These are phyloP conservation scores for Piper betle DNA, from an alignment of 164 flowering plant genomes.

Conservation along the genomic window DNA sequence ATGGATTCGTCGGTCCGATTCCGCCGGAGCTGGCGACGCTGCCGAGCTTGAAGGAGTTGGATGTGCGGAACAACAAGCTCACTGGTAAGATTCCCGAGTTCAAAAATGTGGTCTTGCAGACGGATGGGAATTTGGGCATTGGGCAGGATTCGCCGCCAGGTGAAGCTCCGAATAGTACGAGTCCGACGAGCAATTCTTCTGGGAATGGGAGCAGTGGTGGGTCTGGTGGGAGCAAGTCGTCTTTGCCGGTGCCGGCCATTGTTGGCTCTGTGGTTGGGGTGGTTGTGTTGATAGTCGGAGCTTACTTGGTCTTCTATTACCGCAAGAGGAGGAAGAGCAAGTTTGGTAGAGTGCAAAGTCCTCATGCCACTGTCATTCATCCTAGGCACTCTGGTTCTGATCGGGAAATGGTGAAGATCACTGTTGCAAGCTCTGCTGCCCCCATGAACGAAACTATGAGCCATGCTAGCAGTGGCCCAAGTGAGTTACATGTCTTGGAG, in stretches of 20 bases:
- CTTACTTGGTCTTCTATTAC: constrained; percentile 21
- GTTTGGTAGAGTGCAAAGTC: constrained; percentile 35
- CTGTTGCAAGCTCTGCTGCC: constrained; percentile 41
- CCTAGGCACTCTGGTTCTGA: constrained; percentile 59
- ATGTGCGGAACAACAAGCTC: constrained; percentile 56
- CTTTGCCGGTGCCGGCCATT: constrained; percentile 14
- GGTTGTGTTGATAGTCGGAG: constrained; percentile 18
- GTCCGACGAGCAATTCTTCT: neutral
- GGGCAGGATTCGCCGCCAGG: constrained; percentile 33
- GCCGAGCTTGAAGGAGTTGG: constrained; percentile 29
- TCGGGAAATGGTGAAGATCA: constrained; percentile 42
- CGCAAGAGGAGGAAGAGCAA: constrained; percentile 25
- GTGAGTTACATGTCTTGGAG: constrained; percentile 51
- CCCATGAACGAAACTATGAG: constrained; percentile 25
- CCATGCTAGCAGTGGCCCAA: constrained; percentile 29
- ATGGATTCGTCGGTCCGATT: constrained; percentile 53
- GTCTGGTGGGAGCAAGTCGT: constrained; percentile 14
- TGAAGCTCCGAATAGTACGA: constrained; percentile 5
- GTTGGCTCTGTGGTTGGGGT: constrained; percentile 36
- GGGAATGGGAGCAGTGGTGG: neutral
- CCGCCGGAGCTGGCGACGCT: constrained; percentile 48
- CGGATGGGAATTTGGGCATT: constrained; percentile 39
- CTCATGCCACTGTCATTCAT: constrained; percentile 44
- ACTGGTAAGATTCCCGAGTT: constrained; percentile 55
- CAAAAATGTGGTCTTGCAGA: constrained; percentile 22